A percentile compares a stretch with the other conserved stretches of the same genome.
These are phyloP conservation scores for Hericium rajendrae DNA, from an alignment of 768 basidiomycete species.

Conservation along the genomic window DNA sequence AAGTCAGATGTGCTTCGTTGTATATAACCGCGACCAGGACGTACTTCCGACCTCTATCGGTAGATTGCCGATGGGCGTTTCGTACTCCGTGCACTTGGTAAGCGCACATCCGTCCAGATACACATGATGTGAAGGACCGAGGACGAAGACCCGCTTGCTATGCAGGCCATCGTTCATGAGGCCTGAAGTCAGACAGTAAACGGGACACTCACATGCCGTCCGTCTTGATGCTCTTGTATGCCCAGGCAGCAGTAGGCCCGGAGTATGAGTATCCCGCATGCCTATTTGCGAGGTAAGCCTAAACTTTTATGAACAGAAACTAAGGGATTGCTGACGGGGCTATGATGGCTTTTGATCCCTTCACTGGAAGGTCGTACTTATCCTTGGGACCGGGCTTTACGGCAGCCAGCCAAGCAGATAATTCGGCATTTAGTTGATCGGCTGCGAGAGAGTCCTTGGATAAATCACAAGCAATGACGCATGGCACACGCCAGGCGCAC, in stretches of 20 bases:
- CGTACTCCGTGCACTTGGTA: constrained; percentile 66
- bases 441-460: constrained; percentile 28
- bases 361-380: constrained; percentile 56
- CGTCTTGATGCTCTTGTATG: constrained; percentile 82
- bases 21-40: constrained; percentile 18
- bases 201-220: constrained; percentile 56
- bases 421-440: constrained; percentile 46
- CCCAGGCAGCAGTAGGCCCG: constrained; percentile 91
- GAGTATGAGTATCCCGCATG: constrained; percentile 97
- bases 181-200: not conserved
- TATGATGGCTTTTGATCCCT: constrained; percentile 78
- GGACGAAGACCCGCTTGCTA: constrained; percentile 87
- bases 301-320: not conserved
- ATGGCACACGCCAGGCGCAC: constrained; percentile 19
- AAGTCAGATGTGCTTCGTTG: not conserved
- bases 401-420: constrained; percentile 51
- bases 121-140: constrained; percentile 93
- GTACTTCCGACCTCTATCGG: constrained; percentile 72
- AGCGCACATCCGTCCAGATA: constrained; percentile 84
- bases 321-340: constrained; percentile 60
- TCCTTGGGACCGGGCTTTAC: constrained; percentile 39
- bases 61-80: constrained; percentile 78
- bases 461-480: not conserved
- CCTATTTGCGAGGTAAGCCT: constrained; percentile 29
- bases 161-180: not conserved